phyloP scores from a whole-genome alignment of 148 eudicot genomes.

The Nyssa sinensis region DNA sequence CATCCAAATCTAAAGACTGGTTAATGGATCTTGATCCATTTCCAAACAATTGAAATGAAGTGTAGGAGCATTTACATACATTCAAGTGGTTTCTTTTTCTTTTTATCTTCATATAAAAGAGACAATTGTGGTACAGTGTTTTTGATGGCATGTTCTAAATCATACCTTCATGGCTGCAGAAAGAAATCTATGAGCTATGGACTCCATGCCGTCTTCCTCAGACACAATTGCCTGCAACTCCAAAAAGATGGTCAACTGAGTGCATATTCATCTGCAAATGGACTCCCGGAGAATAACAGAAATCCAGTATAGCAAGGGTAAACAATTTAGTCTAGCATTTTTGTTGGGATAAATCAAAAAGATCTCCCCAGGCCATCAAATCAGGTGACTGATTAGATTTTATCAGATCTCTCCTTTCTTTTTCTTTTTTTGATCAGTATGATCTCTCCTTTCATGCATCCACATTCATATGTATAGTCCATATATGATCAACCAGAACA shows the following conservation, averaged over 20 bases:
- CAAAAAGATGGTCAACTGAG: conserved; percentile 12
- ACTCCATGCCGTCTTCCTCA: conserved; percentile 96
- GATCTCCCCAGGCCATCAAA: neutral
- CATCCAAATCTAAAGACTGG: neutral
- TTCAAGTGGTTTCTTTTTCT: neutral
- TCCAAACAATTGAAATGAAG: conserved; percentile 8
- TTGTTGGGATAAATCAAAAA: neutral
- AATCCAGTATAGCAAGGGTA: neutral
- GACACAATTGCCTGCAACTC: conserved; percentile 74
- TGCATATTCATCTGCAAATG: neutral
- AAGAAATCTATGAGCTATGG: conserved; percentile 89
- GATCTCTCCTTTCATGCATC: too few relatives aligned
- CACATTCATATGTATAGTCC: too few relatives aligned
- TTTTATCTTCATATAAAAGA: too few relatives aligned
- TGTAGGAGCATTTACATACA: neutral
- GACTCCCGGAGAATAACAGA: neutral
- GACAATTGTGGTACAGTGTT: neutral
- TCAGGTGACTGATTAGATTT: neutral
- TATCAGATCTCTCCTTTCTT: neutral
- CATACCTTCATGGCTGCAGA: conserved; percentile 86
- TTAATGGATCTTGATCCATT: neutral
- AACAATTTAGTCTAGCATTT: neutral
- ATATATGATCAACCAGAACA: too few relatives aligned
- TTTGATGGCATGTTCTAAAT: neutral
- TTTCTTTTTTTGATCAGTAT: too few relatives aligned